Conservation (phyloP, 331 rosid genomes). For the Pyrus hybrid region DNA sequence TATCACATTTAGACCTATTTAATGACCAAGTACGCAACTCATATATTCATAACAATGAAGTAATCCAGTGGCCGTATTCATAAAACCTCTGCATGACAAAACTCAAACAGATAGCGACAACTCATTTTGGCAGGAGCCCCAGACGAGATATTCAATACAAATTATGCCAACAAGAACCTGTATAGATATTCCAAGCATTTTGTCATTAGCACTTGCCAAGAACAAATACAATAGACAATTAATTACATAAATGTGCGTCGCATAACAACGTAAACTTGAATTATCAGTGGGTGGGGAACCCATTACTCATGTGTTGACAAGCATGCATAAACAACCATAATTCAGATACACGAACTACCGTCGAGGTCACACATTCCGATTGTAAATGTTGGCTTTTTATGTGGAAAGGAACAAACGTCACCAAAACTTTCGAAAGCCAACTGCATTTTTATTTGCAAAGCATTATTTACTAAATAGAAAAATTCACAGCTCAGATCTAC, state of each 20-base stretch:
- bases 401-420: too few species aligned
- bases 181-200: neutral
- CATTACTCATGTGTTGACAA: neutral
- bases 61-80: neutral
- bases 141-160: slow-evolving; percentile 8
- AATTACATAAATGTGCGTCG: neutral
- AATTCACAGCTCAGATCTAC: slow-evolving; percentile 22
- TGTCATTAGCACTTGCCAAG: neutral
- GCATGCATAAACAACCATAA: neutral
- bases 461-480: neutral
- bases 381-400: neutral
- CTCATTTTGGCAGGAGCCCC: neutral
- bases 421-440: neutral
- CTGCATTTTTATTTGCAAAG: neutral
- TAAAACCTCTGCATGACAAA: neutral
- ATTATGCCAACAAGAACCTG: slow-evolving; percentile 7
- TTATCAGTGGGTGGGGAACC: neutral
- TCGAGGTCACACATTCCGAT: neutral
- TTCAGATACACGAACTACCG: neutral
- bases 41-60: neutral
- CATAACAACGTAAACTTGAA: neutral
- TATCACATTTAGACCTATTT: slow-evolving; percentile 8
- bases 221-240: neutral
- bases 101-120: neutral
- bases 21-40: slow-evolving; percentile 9